A percentile compares a stretch with the other conserved stretches of the same genome.
These are phyloP conservation scores for Chenopodium quinoa DNA, from an alignment of 148 eudicot species.

Conservation along the genomic window DNA sequence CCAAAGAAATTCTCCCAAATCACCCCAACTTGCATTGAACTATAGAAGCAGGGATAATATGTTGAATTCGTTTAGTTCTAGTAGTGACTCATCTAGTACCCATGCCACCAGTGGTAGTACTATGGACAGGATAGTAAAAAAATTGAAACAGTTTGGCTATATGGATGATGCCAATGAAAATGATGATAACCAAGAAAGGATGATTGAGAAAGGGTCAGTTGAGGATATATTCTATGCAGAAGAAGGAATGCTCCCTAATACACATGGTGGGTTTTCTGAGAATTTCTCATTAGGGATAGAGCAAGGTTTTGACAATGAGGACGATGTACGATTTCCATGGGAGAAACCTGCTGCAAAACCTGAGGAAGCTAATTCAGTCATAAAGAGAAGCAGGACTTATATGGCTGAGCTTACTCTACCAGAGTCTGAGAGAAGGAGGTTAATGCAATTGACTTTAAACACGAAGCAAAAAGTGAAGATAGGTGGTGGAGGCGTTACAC, in stretches of 20 bases:
- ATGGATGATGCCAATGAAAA: slow-evolving; percentile 56
- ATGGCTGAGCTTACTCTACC: slow-evolving; percentile 89
- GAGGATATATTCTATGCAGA: slow-evolving; percentile 93
- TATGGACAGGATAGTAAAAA: slow-evolving; percentile 87
- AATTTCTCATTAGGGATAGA: slow-evolving; percentile 54
- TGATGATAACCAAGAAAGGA: slow-evolving; percentile 37
- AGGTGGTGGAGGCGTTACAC: slow-evolving; percentile 70
- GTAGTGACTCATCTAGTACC: slow-evolving; percentile 30
- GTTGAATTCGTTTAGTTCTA: slow-evolving; percentile 30
- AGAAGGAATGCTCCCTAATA: slow-evolving; percentile 79
- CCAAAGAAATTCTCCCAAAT: slow-evolving; percentile 36
- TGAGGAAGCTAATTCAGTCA: slow-evolving; percentile 47
- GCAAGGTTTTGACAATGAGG: slow-evolving; percentile 38
- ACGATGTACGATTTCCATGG: slow-evolving; percentile 84
- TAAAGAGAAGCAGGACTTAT: slow-evolving; percentile 57
- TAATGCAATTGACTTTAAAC: slow-evolving; percentile 56
- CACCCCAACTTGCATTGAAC: slow-evolving; percentile 38
- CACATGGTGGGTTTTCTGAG: slow-evolving; percentile 72
- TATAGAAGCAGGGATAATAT: slow-evolving; percentile 38
- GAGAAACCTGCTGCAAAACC: slow-evolving; percentile 47
- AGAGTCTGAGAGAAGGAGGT: slow-evolving; percentile 69
- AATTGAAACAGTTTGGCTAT: slow-evolving; percentile 79
- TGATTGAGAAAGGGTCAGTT: slow-evolving; percentile 74
- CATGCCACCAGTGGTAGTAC: slow-evolving; percentile 56
- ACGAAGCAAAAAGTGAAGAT: slow-evolving; percentile 64